Percentiles rank a stretch among this genome's conserved stretches.
Conservation (phyloP, 192 early-diverging fungal species). For the Umbelopsis sp. region DNA sequence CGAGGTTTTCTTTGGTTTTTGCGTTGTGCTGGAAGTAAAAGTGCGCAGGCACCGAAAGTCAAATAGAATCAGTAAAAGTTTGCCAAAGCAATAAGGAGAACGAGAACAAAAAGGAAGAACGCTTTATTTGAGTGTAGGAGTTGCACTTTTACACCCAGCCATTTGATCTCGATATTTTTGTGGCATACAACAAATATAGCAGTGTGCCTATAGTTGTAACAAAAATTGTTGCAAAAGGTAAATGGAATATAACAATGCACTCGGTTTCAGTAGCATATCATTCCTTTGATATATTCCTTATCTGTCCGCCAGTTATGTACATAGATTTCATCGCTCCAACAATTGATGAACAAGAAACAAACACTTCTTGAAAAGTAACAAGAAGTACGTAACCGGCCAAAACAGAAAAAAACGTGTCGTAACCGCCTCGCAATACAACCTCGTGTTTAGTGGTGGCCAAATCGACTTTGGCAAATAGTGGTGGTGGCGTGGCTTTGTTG, state of each 20-base stretch:
- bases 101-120: neutral
- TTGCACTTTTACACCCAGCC: neutral
- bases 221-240: neutral
- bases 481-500: neutral
- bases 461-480: neutral
- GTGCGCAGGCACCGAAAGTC: neutral
- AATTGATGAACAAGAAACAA: no score
- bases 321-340: no score
- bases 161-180: neutral
- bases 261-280: neutral
- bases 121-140: neutral
- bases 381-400: neutral
- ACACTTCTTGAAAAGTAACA: no score
- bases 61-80: neutral
- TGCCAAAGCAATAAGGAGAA: neutral
- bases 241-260: neutral
- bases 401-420: neutral
- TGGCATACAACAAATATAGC: neutral
- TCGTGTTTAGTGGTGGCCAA: neutral
- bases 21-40: no score
- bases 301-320: neutral
- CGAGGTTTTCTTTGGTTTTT: no score
- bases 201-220: neutral
- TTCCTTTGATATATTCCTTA: neutral
- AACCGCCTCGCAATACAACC: conserved; percentile 12